phyloP scores from a whole-genome alignment of 108 stramenopile species.

The Schizochytrium sp. region DNA sequence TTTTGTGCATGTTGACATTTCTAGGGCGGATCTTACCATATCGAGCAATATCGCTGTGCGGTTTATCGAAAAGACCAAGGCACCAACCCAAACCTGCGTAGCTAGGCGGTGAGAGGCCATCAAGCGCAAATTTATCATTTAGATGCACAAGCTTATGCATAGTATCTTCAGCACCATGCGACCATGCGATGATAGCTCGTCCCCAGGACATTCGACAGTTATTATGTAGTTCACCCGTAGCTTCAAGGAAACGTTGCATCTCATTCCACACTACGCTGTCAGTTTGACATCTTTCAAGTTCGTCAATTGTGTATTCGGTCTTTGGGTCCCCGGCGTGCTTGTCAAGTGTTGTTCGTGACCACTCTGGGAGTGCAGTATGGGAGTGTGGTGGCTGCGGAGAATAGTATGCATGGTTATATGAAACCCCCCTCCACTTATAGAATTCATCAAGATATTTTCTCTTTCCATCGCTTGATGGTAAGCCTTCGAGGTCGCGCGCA shows the following conservation, averaged over 20 bases:
- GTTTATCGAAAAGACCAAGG: conserved; percentile 81
- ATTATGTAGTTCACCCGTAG: conserved; percentile 84
- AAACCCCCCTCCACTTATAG: conserved; percentile 80
- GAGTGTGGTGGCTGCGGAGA: conserved; percentile 67
- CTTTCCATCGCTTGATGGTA: conserved; percentile 63
- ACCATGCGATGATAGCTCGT: conserved; percentile 80
- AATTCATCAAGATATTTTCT: conserved; percentile 81
- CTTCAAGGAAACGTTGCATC: conserved; percentile 80
- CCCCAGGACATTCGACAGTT: conserved; percentile 88
- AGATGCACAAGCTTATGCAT: conserved; percentile 72
- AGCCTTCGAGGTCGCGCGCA: conserved; percentile 67
- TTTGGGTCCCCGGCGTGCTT: conserved; percentile 61
- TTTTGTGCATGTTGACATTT: conserved; percentile 2
- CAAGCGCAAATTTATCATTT: conserved; percentile 83
- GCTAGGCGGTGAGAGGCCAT: conserved; percentile 82
- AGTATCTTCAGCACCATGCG: conserved; percentile 8
- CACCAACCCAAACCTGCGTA: conserved; percentile 85
- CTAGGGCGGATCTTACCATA: conserved; percentile 8
- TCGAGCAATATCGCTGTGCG: conserved; percentile 41
- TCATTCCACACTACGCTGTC: conserved; percentile 78
- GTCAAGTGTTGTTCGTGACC: conserved; percentile 64
- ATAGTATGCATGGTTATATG: conserved; percentile 78
- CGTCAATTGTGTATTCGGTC: conserved; percentile 37
- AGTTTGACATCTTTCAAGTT: conserved; percentile 65
- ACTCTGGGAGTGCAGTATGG: conserved; percentile 67